A percentile compares a stretch with the other conserved stretches of the same genome.
Conservation (phyloP, 352 stramenopile genomes). For the Phytopythium vexans region DNA sequence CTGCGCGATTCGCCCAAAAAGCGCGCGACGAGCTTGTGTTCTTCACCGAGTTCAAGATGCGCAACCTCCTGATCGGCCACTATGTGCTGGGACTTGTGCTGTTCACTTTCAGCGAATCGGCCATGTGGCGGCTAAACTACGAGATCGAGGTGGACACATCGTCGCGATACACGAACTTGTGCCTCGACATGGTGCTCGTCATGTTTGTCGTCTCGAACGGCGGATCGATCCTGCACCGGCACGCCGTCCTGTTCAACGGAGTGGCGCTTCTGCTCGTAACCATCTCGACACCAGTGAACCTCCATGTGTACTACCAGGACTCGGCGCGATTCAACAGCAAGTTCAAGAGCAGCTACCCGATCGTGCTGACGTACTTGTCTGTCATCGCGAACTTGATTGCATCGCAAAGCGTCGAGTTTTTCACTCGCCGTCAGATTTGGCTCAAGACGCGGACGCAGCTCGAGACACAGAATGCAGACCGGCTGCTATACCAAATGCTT, state of each 20-base stretch:
- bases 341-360: constrained; percentile 80
- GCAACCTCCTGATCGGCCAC: constrained; percentile 55
- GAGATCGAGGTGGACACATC: constrained; percentile 56
- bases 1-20: constrained; percentile 23
- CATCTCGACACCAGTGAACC: constrained; percentile 30
- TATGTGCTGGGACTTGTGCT: constrained; percentile 57
- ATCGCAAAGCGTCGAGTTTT: constrained; percentile 79
- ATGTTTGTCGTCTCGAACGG: constrained; percentile 88
- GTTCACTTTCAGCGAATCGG: constrained; percentile 40
- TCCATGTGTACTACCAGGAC: constrained; percentile 49
- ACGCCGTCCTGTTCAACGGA: constrained; percentile 60
- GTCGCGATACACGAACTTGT: constrained; percentile 71
- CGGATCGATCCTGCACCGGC: constrained; percentile 70
- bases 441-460: constrained; percentile 80
- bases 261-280: constrained; percentile 53
- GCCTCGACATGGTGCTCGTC: constrained; percentile 67
- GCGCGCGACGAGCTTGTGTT: constrained; percentile 46
- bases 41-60: constrained; percentile 57
- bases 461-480: constrained; percentile 82
- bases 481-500: constrained; percentile 86
- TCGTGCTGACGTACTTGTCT: constrained; percentile 78
- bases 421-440: constrained; percentile 80
- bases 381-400: constrained; percentile 79
- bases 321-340: constrained; percentile 58
- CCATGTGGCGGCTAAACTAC: constrained; percentile 65